Base-by-base conservation (phyloP, 768 basidiomycete genomes). In the Cyclocybe aegerita region DNA sequence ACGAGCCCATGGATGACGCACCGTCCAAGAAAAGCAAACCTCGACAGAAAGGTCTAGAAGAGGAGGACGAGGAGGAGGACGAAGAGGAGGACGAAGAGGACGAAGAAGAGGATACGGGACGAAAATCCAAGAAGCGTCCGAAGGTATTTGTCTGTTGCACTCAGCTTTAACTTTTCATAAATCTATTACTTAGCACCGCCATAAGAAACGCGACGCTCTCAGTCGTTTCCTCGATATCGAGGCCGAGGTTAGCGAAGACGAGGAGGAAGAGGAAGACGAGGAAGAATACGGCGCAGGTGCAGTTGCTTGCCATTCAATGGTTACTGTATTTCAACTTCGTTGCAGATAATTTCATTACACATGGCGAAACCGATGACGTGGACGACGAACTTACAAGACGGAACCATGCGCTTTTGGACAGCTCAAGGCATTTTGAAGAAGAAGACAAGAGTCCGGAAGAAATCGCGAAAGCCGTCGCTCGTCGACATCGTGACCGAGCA, bases 181-280 rank as follows among this genome's bases (percentile, higher is more conserved):
- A 55, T 45, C 38, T 30, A 42, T 47, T 23, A 15, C 38, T 43
- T 52, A 85, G 83, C 83, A 79, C 52, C 81, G 84, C 52, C 86
- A 88, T 66, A 86, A 23, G 23, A 23, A 81, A 68, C 81, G 81
- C 43, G 70, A 72, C 47, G 74, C 77, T 12, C 78, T 82, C 17
- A 89, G 83, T 65, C 85, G 86, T 56, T 99, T 94, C 85, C 76
- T 98, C 58, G 97, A 98, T 82, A 80, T 95, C 49, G 93, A 96
- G 72, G 94, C 93, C 48, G 93, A 93, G 65, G 95, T 96, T 14
- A 93, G 93, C 58, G 94, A 97, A 30, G 97, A 98, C 14, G 97
- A 98, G 3, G 96, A 97, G 33, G 97, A 98, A 17, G 88, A 89
- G 2, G 93, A 96, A 14, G 92, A 90, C 3, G 88, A 75, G 7